phyloP scores from a whole-genome alignment of 2,329 filamentous ascomycete species.

The Chaetomiaceae sp. region DNA sequence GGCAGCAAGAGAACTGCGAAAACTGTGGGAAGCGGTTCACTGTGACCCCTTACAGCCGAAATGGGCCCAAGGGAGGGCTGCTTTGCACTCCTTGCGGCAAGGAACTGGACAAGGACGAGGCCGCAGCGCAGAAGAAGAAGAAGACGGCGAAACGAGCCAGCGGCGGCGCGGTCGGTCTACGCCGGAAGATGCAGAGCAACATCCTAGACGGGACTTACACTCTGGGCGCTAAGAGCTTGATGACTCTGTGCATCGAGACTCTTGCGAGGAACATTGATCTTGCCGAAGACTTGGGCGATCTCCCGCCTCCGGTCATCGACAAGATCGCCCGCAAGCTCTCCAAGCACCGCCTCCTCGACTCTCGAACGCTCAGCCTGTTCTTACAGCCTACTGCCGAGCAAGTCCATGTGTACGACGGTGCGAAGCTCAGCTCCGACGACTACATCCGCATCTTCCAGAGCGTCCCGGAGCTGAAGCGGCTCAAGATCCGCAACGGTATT shows the following conservation, averaged over 20 bases:
- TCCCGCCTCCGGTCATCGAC: constrained; percentile 52
- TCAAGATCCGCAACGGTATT: constrained; percentile 79
- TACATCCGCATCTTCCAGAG: constrained; percentile 75
- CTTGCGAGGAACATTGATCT: constrained; percentile 58
- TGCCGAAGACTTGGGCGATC: constrained; percentile 57
- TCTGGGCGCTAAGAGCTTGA: constrained; percentile 63
- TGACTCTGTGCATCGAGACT: constrained; percentile 59
- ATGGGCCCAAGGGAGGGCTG: constrained; percentile 78
- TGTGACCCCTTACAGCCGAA: constrained; percentile 82
- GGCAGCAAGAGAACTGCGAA: constrained; percentile 85
- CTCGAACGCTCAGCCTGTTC: constrained; percentile 53
- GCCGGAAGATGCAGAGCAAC: constrained; percentile 76
- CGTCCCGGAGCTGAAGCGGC: constrained; percentile 60
- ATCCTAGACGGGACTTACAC: constrained; percentile 70
- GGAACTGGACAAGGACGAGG: constrained; percentile 62
- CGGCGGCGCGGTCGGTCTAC: constrained; percentile 50
- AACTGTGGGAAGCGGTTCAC: constrained; percentile 84
- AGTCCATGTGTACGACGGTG: constrained; percentile 54
- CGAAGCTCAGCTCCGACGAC: constrained; percentile 67
- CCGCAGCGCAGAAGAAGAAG: constrained; percentile 47
- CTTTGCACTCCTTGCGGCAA: constrained; percentile 79
- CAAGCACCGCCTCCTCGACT: constrained; percentile 52
- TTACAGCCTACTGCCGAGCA: constrained; percentile 46
- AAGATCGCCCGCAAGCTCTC: constrained; percentile 56
- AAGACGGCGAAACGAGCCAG: constrained; percentile 46